Conservation (phyloP, 1,284 basidiomycete species). For the Marasmius sp. region DNA sequence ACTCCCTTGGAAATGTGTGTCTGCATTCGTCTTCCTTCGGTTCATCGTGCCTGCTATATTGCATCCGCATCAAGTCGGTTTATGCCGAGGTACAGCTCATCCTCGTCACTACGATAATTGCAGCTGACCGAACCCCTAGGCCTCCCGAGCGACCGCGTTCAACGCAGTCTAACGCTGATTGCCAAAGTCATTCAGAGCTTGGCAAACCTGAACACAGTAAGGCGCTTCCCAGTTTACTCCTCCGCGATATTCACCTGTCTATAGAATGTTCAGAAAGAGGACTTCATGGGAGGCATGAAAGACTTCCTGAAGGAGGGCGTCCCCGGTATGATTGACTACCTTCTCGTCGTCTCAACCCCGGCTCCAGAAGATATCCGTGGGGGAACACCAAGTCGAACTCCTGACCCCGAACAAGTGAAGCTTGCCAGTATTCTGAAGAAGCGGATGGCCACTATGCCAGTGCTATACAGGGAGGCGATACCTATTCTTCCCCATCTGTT, state of each 20-base stretch:
- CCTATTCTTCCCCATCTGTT: slow-evolving; percentile 67
- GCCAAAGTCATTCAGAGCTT: slow-evolving; percentile 81
- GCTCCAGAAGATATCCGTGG: slow-evolving; percentile 38
- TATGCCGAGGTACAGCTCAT: slow-evolving; percentile 58
- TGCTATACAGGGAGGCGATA: slow-evolving; percentile 66
- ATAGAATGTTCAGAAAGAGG: slow-evolving; percentile 67
- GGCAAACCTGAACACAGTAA: slow-evolving; percentile 73
- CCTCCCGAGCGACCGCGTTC: slow-evolving; percentile 60
- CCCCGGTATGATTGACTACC: slow-evolving; percentile 73
- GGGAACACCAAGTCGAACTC: slow-evolving; percentile 25
- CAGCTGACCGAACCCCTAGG: slow-evolving; percentile 39
- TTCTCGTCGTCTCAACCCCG: slow-evolving; percentile 61
- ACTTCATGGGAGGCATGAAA: slow-evolving; percentile 70
- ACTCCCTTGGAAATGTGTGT: slow-evolving; percentile 77
- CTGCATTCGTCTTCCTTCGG: slow-evolving; percentile 82
- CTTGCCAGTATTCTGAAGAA: slow-evolving; percentile 56
- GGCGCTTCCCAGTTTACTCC: slow-evolving; percentile 22
- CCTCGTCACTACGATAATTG: not conserved
- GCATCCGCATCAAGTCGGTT: slow-evolving; percentile 74
- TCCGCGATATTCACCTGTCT: slow-evolving; percentile 4
- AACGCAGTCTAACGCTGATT: slow-evolving; percentile 74
- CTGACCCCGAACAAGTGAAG: slow-evolving; percentile 51
- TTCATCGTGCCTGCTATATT: slow-evolving; percentile 83
- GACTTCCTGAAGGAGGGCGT: slow-evolving; percentile 61
- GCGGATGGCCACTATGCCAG: slow-evolving; percentile 49